Evolutionary conservation across 1,139 yeast species (phyloP).

Genomic region (Kodamaea derodonti): DNA sequence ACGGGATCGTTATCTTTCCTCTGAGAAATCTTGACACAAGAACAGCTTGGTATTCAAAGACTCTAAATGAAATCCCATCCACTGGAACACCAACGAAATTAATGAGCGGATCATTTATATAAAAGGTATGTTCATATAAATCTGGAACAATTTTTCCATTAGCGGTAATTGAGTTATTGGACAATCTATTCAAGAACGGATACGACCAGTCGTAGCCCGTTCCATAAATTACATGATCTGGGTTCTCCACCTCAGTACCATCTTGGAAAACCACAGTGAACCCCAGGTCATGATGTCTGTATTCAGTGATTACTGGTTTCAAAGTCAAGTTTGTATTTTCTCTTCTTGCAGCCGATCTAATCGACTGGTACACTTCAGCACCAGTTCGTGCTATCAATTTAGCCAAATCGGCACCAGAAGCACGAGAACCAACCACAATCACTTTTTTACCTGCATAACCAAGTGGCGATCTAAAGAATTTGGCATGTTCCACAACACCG

Average conservation of each 20-base stretch:
- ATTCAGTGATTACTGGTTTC: conserved; percentile 24
- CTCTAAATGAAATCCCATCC: conserved; percentile 37
- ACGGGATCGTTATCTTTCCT: conserved; percentile 29
- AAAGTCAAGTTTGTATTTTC: conserved; percentile 16
- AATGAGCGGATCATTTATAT: conserved; percentile 33
- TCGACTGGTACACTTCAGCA: conserved; percentile 25
- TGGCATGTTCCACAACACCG: conserved; percentile 35
- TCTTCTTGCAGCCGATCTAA: conserved; percentile 15
- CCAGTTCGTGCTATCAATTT: conserved; percentile 23
- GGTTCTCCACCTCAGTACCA: conserved; percentile 22
- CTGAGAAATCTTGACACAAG: conserved; percentile 31
- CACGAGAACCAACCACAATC: conserved; percentile 41
- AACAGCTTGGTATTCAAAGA: conserved; percentile 42
- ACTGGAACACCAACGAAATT: conserved; percentile 39
- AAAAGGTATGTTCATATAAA: conserved; percentile 38
- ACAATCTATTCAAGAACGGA: conserved; percentile 34
- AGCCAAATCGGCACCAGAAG: conserved; percentile 43
- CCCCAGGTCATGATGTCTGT: conserved; percentile 15
- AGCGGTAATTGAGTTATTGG: conserved; percentile 15
- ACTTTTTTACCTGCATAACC: conserved; percentile 28
- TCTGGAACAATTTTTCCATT: conserved; percentile 30
- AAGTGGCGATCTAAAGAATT: conserved; percentile 29
- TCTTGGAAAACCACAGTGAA: conserved; percentile 28
- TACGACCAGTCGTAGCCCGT: conserved; percentile 44
- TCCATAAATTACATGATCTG: conserved; percentile 38